Conservation (phyloP, 371 early-diverging fungal species). For the Mucor circinelloides region DNA sequence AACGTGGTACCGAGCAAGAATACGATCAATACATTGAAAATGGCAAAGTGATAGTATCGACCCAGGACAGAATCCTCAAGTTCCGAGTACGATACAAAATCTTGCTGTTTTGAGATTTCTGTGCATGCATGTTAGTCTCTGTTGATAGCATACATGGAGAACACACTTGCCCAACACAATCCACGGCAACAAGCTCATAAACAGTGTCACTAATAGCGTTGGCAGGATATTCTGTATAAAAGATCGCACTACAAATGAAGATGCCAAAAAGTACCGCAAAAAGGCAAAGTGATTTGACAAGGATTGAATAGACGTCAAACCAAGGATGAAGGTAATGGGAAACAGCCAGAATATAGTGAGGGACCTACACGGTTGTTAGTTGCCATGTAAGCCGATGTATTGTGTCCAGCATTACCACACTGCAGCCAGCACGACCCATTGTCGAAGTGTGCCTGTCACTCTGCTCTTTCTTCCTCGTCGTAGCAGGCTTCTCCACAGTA, state of each 20-base stretch:
- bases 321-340: conserved; percentile 70
- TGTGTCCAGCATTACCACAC: conserved; percentile 46
- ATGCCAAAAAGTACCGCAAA: conserved; percentile 54
- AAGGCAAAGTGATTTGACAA: conserved; percentile 64
- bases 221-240: conserved; percentile 70
- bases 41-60: conserved; percentile 85
- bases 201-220: conserved; percentile 61
- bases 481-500: conserved; percentile 86
- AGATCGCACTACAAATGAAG: conserved; percentile 49
- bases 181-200: conserved; percentile 68
- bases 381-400: not conserved
- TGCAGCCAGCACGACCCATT: conserved; percentile 55
- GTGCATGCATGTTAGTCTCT: conserved; percentile 22
- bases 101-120: conserved; percentile 60
- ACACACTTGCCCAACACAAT: conserved; percentile 42
- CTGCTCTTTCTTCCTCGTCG: conserved; percentile 50
- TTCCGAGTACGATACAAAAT: conserved; percentile 60
- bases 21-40: conserved; percentile 90
- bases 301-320: conserved; percentile 70
- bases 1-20: conserved; percentile 83
- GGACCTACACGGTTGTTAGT: conserved; percentile 43
- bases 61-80: conserved; percentile 68
- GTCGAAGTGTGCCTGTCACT: conserved; percentile 39
- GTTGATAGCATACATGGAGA: too few relatives aligned
- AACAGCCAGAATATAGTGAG: conserved; percentile 72